Base-by-base conservation (phyloP, 2,329 filamentous ascomycete genomes). In the Botryotinia calthae region DNA sequence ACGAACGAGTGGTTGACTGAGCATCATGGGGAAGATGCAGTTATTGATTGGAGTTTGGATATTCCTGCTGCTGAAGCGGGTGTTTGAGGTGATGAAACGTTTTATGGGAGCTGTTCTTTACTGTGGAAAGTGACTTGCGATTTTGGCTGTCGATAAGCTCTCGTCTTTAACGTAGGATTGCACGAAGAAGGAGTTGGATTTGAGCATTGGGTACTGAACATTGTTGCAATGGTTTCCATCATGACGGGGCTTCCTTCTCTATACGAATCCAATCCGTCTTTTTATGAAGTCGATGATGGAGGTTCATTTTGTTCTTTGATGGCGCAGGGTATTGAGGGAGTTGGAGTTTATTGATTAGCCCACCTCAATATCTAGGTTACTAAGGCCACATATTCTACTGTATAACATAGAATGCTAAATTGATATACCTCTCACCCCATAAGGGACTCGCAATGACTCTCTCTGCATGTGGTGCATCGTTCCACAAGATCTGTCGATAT, bases 1-100 rank as follows among this genome's bases (percentile, higher is more conserved):
- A 89, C 93, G 64, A 97, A 97, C 80, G 90, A 93, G 78, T 99
- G 96, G 96, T 85, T 99, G 34, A 84, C 87, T 70, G 82, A 86
- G 77, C 86, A 92, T 73, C 97, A 98, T 82, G 96, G 96, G 0
- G 84, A 87, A n/a, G 91, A 90, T 4, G 91, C 89, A 1, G 88
- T 90, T 79, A 94, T 99, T 78, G 91, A 98, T 81, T 99, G 96
- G 95, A 90, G 91, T 80, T 80, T 91, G 74, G 75, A 34, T 7
- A n/a, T 68, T 5, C 51, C 70, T 7, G 31, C 63, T 28, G 63
- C 37, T 28, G 42, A 68, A 28, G 70, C 51, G 14, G 70, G 63
- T 7, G 70, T 71, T 37, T 71, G 40, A 31, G 37, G 8, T 28
- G 18, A 31, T 44, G 40, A 9, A 37, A 2, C 1, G 1, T 58